These are phyloP conservation scores for Prunus davidiana DNA, from an alignment of 306 rosid genomes.

Conservation along the genomic window DNA sequence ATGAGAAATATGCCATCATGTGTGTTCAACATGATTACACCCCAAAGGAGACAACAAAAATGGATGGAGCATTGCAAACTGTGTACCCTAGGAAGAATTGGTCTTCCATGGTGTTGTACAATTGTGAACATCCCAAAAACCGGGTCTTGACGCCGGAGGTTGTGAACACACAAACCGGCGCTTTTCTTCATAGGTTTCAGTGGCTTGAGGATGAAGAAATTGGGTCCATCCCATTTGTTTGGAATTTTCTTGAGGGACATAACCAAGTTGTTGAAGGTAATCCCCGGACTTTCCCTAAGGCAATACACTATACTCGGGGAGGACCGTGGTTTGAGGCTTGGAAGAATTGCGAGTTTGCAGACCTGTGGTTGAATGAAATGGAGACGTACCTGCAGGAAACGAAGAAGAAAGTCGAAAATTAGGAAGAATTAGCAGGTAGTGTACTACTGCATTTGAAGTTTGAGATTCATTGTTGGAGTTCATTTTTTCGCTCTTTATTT, in stretches of 20 bases:
- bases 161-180: not conserved
- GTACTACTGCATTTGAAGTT: not conserved
- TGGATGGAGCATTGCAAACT: not conserved
- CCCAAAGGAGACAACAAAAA: not conserved
- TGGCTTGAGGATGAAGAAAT: constrained; percentile 63
- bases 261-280: constrained; percentile 39
- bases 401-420: constrained; percentile 17
- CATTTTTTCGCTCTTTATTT: not conserved
- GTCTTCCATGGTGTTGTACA: not conserved
- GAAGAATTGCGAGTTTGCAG: constrained; percentile 61
- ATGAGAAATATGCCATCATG: not conserved
- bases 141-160: not conserved
- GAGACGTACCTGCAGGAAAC: constrained; percentile 36
- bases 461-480: not conserved
- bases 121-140: not conserved
- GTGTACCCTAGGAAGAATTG: not conserved
- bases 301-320: constrained; percentile 64
- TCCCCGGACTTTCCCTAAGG: constrained; percentile 49
- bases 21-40: not conserved
- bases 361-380: constrained; percentile 57
- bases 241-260: constrained; percentile 68
- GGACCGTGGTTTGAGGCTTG: constrained; percentile 69
- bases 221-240: constrained; percentile 53
- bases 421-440: not conserved
- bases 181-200: constrained; percentile 55